Evolutionary conservation across 306 rosid species (phyloP).

Genomic region (Crataegus laevigata): DNA sequence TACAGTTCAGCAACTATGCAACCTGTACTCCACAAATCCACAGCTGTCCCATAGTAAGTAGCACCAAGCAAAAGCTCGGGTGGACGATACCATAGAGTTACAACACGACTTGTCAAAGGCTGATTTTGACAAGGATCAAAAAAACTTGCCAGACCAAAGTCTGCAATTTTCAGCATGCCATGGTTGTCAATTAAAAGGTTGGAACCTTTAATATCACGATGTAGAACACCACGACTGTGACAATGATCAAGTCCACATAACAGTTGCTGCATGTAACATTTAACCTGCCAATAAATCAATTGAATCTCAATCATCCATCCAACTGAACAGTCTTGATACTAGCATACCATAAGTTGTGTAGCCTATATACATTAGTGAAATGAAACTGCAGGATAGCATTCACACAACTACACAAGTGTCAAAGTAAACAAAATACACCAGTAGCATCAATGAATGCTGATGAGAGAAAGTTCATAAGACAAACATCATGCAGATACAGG

Average conservation of each 20-base stretch:
- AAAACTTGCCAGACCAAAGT: constrained; percentile 86
- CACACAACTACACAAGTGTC: background rate
- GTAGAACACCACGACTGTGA: constrained; percentile 76
- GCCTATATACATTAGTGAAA: background rate
- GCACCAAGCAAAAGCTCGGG: constrained; percentile 97
- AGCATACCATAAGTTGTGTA: background rate
- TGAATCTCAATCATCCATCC: constrained; percentile 1
- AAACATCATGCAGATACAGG: background rate
- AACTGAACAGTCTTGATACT: background rate
- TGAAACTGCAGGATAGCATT: background rate
- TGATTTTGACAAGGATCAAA: constrained; percentile 68
- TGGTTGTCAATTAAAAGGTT: constrained; percentile 83
- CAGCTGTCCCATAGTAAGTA: constrained; percentile 75
- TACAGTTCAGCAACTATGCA: constrained; percentile 91
- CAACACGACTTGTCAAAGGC: constrained; percentile 88
- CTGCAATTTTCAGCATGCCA: constrained; percentile 79
- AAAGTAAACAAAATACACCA: background rate
- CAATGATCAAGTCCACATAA: constrained; percentile 80
- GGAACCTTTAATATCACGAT: constrained; percentile 93
- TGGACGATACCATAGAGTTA: constrained; percentile 91
- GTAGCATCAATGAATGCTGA: background rate
- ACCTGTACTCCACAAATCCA: constrained; percentile 92
- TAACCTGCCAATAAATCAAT: constrained; percentile 54
- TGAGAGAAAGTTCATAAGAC: background rate
- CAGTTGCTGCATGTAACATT: constrained; percentile 95